phyloP scores from a whole-genome alignment of 306 rosid species.

The Clitoria ternatea region DNA sequence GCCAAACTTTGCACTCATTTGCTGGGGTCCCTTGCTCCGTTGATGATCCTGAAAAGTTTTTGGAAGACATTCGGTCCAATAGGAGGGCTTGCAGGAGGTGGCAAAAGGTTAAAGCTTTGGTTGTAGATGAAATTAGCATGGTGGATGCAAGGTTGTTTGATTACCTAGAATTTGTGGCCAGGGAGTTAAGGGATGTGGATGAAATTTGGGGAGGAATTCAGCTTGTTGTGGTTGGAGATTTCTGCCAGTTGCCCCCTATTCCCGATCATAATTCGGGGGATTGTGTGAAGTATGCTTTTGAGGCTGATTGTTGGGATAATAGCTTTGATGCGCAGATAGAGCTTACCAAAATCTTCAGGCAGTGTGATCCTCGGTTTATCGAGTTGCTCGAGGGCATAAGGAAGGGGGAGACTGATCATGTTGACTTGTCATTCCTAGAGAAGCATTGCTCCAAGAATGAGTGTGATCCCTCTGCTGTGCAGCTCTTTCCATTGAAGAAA shows the following conservation, averaged over 20 bases:
- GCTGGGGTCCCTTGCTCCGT: conserved; percentile 19
- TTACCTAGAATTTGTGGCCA: conserved; percentile 42
- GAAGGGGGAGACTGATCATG: conserved; percentile 37
- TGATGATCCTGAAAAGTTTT: conserved; percentile 9
- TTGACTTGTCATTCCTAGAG: conserved; percentile 27
- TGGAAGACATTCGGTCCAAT: background rate
- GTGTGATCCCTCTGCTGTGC: conserved; percentile 39
- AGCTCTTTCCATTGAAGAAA: conserved; percentile 40
- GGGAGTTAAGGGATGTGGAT: conserved; percentile 1
- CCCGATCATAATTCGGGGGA: too few relatives aligned
- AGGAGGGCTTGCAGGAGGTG: conserved; percentile 35
- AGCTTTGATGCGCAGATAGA: conserved; percentile 46
- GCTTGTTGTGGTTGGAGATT: conserved; percentile 57
- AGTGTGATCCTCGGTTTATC: conserved; percentile 37
- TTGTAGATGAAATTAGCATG: conserved; percentile 61
- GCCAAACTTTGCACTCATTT: conserved; percentile 58
- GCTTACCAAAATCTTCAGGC: conserved; percentile 48
- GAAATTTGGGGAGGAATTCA: conserved; percentile 64
- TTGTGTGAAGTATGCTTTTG: conserved; percentile 48
- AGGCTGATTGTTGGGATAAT: conserved; percentile 51
- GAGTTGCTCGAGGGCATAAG: conserved; percentile 52
- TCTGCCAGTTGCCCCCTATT: conserved; percentile 59
- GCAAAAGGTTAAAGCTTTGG: conserved; percentile 42
- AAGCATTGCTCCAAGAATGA: conserved; percentile 11
- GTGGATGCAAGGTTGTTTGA: conserved; percentile 39